phyloP scores from a whole-genome alignment of 1,139 yeast species.

The Saccharomycopsis hybrid region DNA sequence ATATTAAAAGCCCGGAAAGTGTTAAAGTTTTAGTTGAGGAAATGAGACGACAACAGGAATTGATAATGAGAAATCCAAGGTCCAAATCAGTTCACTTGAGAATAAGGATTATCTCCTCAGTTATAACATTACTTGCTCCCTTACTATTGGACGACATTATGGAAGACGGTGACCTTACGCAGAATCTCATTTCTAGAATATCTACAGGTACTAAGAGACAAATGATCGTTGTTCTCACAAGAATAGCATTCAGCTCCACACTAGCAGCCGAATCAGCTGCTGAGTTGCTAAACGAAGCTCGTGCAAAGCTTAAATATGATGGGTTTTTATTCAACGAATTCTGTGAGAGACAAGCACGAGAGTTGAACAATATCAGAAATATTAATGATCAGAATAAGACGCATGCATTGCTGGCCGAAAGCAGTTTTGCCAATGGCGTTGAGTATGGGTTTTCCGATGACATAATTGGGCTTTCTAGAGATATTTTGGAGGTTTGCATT shows the following conservation, averaged over 20 bases:
- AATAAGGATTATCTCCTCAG: constrained; percentile 36
- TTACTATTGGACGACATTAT: constrained; percentile 7
- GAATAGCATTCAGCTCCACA: constrained; percentile 50
- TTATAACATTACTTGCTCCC: constrained; percentile 22
- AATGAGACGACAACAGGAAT: constrained; percentile 47
- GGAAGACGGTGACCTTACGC: constrained; percentile 1
- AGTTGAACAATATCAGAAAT: constrained; percentile 32
- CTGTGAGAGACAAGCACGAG: constrained; percentile 39
- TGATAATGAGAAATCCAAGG: constrained; percentile 42
- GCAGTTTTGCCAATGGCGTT: constrained; percentile 42
- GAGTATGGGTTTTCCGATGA: constrained; percentile 59
- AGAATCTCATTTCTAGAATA: constrained; percentile 11
- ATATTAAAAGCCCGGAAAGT: constrained; percentile 30
- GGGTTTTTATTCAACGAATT: constrained; percentile 36
- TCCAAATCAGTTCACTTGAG: constrained; percentile 37
- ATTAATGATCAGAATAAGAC: constrained; percentile 16
- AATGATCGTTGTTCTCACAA: constrained; percentile 44
- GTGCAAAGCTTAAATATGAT: constrained; percentile 26
- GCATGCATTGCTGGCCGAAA: constrained; percentile 2
- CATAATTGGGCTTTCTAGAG: constrained; percentile 64
- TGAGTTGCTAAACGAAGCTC: constrained; percentile 30
- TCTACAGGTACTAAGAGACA: constrained; percentile 38
- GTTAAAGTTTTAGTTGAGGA: constrained; percentile 41
- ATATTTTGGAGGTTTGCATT: constrained; percentile 59
- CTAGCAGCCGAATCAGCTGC: constrained; percentile 33